Percentiles rank a stretch among this genome's conserved stretches.
phyloP scores from a whole-genome alignment of 148 eudicot species.

The Rhododendron simsii region DNA sequence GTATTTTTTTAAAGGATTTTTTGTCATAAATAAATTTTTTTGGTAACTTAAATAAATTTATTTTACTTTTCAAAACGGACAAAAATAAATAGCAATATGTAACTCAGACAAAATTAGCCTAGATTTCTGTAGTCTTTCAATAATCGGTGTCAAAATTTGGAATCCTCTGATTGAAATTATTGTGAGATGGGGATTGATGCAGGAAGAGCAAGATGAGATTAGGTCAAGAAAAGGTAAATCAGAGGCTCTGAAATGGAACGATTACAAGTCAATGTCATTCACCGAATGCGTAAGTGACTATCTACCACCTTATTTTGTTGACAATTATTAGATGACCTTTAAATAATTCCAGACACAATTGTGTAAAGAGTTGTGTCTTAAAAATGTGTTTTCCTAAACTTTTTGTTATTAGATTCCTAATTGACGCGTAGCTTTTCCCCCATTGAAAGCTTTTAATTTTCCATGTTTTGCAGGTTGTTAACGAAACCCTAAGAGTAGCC shows the following conservation, averaged over 20 bases:
- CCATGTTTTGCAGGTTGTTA: constrained; percentile 57
- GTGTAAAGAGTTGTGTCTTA: too few relatives aligned
- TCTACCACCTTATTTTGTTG: background rate
- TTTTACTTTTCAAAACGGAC: too few relatives aligned
- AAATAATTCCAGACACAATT: too few relatives aligned
- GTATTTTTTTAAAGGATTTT: too few relatives aligned
- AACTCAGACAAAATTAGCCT: too few relatives aligned
- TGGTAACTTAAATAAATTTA: too few relatives aligned
- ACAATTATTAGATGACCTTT: background rate
- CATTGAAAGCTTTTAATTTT: background rate
- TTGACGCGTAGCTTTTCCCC: background rate
- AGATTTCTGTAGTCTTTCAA: too few relatives aligned
- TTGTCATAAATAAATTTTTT: too few relatives aligned
- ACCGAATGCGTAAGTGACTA: constrained; percentile 82
- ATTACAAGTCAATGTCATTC: constrained; percentile 91
- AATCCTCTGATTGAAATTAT: background rate
- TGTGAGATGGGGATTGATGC: background rate
- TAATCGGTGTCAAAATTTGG: background rate
- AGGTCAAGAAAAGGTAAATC: constrained; percentile 48
- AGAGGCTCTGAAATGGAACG: constrained; percentile 72
- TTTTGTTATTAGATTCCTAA: background rate
- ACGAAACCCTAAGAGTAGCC: constrained; percentile 83
- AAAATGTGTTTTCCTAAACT: too few relatives aligned
- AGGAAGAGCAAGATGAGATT: constrained; percentile 85
- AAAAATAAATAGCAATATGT: too few relatives aligned